These are phyloP conservation scores for Naematelia aurantialba DNA, from an alignment of 768 basidiomycete species.

Conservation along the genomic window DNA sequence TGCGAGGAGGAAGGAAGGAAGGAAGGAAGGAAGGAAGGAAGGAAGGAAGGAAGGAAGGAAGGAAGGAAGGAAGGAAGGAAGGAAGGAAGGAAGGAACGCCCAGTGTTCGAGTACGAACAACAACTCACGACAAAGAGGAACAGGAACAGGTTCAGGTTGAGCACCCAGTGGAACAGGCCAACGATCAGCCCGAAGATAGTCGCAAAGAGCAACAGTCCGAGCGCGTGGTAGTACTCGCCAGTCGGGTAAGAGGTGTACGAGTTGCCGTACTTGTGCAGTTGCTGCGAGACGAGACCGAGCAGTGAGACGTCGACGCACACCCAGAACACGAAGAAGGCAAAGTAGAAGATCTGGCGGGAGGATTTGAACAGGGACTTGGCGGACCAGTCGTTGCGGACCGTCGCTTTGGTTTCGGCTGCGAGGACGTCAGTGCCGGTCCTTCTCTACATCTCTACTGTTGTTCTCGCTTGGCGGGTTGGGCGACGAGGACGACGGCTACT, in stretches of 20 bases:
- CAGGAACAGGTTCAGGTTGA: slow-evolving; percentile 18
- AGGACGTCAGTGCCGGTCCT: no score
- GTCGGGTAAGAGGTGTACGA: slow-evolving; percentile 21
- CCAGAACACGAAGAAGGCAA: slow-evolving; percentile 34
- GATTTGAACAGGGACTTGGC: slow-evolving; percentile 19
- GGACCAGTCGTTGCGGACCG: background rate
- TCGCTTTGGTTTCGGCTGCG: background rate
- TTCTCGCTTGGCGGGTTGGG: no score
- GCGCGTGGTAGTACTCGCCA: slow-evolving; percentile 23
- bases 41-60: background rate
- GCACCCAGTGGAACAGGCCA: slow-evolving; percentile 33
- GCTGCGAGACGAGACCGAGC: slow-evolving; percentile 37
- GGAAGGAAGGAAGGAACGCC: background rate
- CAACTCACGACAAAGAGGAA: slow-evolving; percentile 30
- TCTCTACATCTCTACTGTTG: no score
- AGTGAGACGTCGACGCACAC: slow-evolving; percentile 22
- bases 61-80: background rate
- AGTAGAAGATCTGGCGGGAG: slow-evolving; percentile 24
- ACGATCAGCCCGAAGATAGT: slow-evolving; percentile 27
- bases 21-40: background rate
- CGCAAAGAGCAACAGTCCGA: slow-evolving; percentile 31
- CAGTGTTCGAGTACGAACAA: background rate
- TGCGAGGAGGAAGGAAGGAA: background rate
- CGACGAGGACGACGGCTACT: background rate
- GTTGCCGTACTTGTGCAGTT: slow-evolving; percentile 33